Base-by-base conservation (phyloP, 2,329 filamentous ascomycete species). In the Blumeria graminis region DNA sequence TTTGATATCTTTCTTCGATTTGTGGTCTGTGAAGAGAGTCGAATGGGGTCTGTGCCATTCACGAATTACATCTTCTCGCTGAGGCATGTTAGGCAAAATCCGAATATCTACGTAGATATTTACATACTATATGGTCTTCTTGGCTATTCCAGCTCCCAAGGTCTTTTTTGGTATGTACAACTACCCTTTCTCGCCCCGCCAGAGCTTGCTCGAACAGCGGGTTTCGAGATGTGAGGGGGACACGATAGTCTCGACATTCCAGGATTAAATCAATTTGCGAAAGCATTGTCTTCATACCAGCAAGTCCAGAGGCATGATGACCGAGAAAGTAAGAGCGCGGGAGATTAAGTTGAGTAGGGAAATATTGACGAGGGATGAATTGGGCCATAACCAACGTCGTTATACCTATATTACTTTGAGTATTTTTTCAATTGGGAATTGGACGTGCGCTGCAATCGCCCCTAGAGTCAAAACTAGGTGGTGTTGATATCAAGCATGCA, bases 261-360 rank as follows among this genome's bases (percentile, higher is more conserved):
- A 98, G 78, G 56, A 98, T 80, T 46, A 96, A 80, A 65, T 89
- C 84, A 63, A 95, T 85, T 60, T 80, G 81, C 33, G 81, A 80
- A 53, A 98, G 76, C 66, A 85, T 76, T 41, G 78, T 78, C 67
- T 86, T 85, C 82, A 96, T 94, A 67, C 85, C 83, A 52, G 76
- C 73, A 35, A 94, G 74, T 14, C 86, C 92, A 9, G 84, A 77
- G 59, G 80, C 78, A 73, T 98, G 92, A 71, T 98, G 92, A 60
- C 92, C 92, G 51, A 96, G 76, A 71, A 86, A 98, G 71, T 96
- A 98, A 58, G 90, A 92, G 61, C 86, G 81, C 41, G 85, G 82
- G 59, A 96, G 82, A 55, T 81, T 84, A 46, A 72, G 65, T 64
- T 90, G 82, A 46, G 81, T 72, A 41, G 82, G 80, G 68, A 93